Base-by-base conservation (phyloP, 345 rosid species). In the Brassica cretica region DNA sequence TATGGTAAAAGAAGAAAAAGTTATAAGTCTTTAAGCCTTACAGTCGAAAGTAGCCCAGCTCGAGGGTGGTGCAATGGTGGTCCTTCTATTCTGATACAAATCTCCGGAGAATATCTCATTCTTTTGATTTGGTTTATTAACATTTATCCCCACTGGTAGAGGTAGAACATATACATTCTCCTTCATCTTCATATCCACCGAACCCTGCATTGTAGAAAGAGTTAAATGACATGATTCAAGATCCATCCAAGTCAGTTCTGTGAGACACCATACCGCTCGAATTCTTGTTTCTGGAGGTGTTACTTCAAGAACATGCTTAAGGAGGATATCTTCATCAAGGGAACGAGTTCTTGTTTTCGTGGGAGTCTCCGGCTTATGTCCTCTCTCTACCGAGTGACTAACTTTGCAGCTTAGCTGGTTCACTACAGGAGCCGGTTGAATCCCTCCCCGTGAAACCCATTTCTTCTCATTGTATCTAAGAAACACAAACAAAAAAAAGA, bases 21-120 rank as follows among this genome's bases (percentile, higher is more conserved):
- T 1, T 5, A 0, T 1, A 8, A 68, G 14, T 44, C 55, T 49
- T 61, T 14, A 5, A 56, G 72, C 44, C 88, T 83, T 80, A 87
- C 91, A 91, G 21, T 91, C 90, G 41, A 91, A 91, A 71, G 89
- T 89, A 25, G 87, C 88, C 96, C 96, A 89, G 77, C 76, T 72
- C 4, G 88, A 49, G 27, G 93, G 90, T 73, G 55, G 83, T 46
- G 60, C 80, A 46, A 71, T 75, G 69, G 82, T 79, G 33, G 82
- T 79, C 29, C 56, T 70, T 75, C 37, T 76, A 46, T 44, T 66
- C 12, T 30, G 73, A 64, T 55, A 64, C 68, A 70, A 58, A 15
- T 80, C 79, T 1, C 68, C 19, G 2, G 80, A 56, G 72, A 71
- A 75, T 1, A 59, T 11, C 49, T 71, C 80, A 41, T 25, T 75